phyloP scores from a whole-genome alignment of 352 stramenopile species.

The Globisporangium paroecandrum region DNA sequence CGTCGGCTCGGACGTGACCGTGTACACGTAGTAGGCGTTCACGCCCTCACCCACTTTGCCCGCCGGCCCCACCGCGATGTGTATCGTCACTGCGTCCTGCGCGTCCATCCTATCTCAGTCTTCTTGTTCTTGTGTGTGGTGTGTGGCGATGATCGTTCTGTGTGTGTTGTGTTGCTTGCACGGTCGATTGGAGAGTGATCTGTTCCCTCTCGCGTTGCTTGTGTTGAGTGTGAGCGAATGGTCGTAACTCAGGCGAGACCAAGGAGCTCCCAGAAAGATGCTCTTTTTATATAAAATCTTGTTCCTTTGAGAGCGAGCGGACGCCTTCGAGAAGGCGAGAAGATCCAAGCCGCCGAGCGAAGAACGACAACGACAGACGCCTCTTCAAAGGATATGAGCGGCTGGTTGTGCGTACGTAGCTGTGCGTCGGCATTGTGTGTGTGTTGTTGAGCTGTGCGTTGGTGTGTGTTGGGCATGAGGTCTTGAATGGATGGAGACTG shows the following conservation, averaged over 20 bases:
- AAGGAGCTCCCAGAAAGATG: background rate
- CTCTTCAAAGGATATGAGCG: background rate
- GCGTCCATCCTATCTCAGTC: conserved; percentile 6
- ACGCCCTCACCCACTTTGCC: conserved; percentile 81
- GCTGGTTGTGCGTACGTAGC: background rate
- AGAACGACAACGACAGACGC: background rate
- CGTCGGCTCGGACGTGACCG: conserved; percentile 57
- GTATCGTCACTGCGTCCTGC: conserved; percentile 19
- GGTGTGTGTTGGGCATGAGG: background rate
- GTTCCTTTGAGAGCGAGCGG: conserved; percentile 5
- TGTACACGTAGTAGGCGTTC: conserved; percentile 84
- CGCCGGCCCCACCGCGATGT: conserved; percentile 61
- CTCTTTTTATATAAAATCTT: conserved; percentile 14
- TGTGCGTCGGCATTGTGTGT: background rate
- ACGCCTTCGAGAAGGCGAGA: background rate
- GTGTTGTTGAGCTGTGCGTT: background rate
- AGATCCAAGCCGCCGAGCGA: background rate
- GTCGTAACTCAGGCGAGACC: background rate
- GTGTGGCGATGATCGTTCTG: background rate
- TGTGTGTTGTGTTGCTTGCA: background rate
- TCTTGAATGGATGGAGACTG: background rate
- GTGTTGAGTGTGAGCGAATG: conserved; percentile 1
- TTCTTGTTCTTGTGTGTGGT: conserved; percentile 6
- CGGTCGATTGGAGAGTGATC: conserved; percentile 3
- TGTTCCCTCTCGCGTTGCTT: background rate